phyloP scores from a whole-genome alignment of 257 asterid species.

The Solanum commersonii region DNA sequence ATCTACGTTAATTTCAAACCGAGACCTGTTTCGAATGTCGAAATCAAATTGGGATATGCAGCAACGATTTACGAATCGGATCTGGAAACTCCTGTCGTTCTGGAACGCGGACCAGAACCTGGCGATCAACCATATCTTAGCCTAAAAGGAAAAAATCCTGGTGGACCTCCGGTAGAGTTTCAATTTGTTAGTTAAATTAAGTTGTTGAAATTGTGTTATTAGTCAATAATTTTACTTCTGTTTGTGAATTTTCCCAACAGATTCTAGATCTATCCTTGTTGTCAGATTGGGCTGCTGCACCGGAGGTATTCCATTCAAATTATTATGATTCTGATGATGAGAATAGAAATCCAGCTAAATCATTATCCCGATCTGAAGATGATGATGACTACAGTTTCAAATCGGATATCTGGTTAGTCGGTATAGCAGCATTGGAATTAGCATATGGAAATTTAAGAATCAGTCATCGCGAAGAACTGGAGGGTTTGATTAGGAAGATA shows the following conservation, averaged over 20 bases:
- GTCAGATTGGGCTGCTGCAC: neutral
- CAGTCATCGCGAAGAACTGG: neutral
- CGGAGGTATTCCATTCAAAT: neutral
- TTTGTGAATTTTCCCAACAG: neutral
- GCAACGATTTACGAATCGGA: neutral
- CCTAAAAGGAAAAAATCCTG: neutral
- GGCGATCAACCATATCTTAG: neutral
- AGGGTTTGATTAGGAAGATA: neutral
- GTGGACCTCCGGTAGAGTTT: neutral
- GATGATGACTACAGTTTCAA: neutral
- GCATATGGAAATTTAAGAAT: neutral
- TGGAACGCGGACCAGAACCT: neutral
- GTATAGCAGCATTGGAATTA: neutral
- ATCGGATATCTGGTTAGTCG: neutral
- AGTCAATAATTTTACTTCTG: neutral
- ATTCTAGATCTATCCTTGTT: neutral
- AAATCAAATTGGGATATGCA: neutral
- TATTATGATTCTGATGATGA: neutral
- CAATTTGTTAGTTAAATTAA: neutral
- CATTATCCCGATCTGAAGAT: neutral
- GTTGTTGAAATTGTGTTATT: neutral
- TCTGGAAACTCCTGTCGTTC: neutral
- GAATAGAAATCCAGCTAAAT: neutral
- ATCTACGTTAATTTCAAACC: neutral
- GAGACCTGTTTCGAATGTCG: neutral